Evolutionary conservation across 345 rosid genomes (phyloP).

Genomic region (Eucalyptus pauciflora): DNA sequence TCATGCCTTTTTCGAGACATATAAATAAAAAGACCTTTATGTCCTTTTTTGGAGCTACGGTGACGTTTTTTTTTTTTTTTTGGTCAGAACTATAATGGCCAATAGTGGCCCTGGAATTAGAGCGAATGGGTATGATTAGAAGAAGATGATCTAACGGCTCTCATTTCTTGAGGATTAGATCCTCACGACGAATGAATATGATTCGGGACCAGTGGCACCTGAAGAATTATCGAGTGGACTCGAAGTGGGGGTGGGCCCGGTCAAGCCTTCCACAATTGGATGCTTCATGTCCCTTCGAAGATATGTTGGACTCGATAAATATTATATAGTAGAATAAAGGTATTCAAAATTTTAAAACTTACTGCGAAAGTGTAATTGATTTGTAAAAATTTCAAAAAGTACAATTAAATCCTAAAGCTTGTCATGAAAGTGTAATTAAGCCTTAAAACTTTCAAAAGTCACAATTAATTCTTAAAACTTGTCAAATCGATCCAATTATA

Average conservation of each 20-base stretch:
- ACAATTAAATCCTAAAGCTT: fast-evolving
- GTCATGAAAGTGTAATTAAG: too few relatives aligned
- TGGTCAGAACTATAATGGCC: too few relatives aligned
- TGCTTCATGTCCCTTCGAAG: fast-evolving
- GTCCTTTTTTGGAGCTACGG: fast-evolving
- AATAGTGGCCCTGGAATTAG: background rate
- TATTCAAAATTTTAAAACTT: too few relatives aligned
- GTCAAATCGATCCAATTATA: too few relatives aligned
- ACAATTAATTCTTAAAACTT: too few relatives aligned
- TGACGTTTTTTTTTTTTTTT: too few relatives aligned
- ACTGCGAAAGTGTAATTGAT: fast-evolving
- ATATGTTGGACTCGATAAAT: fast-evolving
- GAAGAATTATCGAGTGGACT: background rate
- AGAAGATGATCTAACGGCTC: background rate
- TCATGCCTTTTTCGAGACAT: too few relatives aligned
- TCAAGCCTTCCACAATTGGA: background rate
- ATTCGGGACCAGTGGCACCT: background rate
- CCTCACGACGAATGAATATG: background rate
- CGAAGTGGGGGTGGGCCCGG: background rate
- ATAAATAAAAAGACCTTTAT: too few relatives aligned
- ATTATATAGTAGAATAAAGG: too few relatives aligned
- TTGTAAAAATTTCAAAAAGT: too few relatives aligned
- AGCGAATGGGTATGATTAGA: too few relatives aligned
- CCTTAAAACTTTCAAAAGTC: fast-evolving
- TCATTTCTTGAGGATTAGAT: background rate